Conservation (phyloP, 106 monocot species). For the Hemerocallis citrina region DNA sequence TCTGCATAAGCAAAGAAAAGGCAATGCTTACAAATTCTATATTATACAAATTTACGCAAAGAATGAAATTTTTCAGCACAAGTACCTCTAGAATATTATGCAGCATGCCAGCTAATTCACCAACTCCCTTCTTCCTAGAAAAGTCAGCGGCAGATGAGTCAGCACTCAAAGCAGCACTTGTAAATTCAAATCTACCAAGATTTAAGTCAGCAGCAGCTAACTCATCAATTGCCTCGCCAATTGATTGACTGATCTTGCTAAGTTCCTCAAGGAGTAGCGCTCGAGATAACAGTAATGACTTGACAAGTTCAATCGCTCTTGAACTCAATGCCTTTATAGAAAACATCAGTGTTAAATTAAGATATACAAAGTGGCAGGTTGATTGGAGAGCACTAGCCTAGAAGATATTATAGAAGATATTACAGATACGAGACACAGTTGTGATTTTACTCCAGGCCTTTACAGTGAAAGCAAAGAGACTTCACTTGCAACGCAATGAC, state of each 20-base stretch:
- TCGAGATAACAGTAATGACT: constrained; percentile 55
- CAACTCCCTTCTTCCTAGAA: constrained; percentile 36
- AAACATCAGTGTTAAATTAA: constrained; percentile 34
- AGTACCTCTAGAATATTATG: constrained; percentile 59
- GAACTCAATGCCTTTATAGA: constrained; percentile 41
- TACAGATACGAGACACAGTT: too few species aligned
- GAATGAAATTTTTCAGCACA: too few species aligned
- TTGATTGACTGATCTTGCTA: constrained; percentile 48
- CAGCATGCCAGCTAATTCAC: constrained; percentile 37
- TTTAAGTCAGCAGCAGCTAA: constrained; percentile 44
- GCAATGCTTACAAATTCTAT: too few species aligned
- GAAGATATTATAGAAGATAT: too few species aligned
- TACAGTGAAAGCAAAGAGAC: too few species aligned
- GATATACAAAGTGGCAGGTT: too few species aligned
- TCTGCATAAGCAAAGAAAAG: constrained; percentile 35
- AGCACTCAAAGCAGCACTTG: constrained; percentile 23
- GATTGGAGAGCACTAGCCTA: too few species aligned
- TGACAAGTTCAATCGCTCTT: constrained; percentile 55
- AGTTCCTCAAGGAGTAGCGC: constrained; percentile 67
- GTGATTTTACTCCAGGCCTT: too few species aligned
- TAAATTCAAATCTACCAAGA: constrained; percentile 43
- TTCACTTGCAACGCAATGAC: too few species aligned
- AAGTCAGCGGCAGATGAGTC: constrained; percentile 12
- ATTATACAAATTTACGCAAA: too few species aligned
- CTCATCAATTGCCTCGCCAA: constrained; percentile 56